These are phyloP conservation scores for Salix caprea DNA, from an alignment of 345 rosid genomes.

Conservation along the genomic window DNA sequence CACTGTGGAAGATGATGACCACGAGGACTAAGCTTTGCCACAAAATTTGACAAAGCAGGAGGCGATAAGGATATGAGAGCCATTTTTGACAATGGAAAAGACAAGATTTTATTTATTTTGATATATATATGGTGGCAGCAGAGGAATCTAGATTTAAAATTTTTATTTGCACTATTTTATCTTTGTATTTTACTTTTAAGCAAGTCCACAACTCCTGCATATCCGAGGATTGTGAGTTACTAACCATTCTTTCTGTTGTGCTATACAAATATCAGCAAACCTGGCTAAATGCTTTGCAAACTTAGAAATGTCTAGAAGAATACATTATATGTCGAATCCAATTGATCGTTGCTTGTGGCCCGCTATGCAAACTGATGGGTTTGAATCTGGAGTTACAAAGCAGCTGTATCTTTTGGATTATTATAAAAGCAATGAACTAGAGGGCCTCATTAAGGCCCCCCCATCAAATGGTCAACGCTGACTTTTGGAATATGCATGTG, in stretches of 20 bases:
- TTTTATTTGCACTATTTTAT: no score
- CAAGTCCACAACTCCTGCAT: no score
- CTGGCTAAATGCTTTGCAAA: constrained; percentile 2
- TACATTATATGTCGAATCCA: no score
- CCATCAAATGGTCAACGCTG: no score
- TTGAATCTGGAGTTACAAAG: not conserved
- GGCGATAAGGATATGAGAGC: no score
- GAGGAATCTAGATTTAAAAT: no score
- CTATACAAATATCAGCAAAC: not conserved
- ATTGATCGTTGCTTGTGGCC: not conserved
- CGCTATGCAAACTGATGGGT: not conserved
- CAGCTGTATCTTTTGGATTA: not conserved
- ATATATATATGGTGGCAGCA: no score
- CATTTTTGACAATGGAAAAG: no score
- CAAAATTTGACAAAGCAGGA: not conserved
- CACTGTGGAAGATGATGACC: constrained; percentile 50
- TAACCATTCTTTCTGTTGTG: not conserved
- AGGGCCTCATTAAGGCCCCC: no score
- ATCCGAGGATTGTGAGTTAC: constrained; percentile 78
- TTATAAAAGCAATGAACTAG: not conserved
- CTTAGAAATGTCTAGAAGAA: not conserved
- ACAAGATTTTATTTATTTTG: no score
- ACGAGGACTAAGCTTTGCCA: constrained; percentile 24
- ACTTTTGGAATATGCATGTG: not conserved
- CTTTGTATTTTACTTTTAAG: no score